phyloP scores from a whole-genome alignment of 2,329 filamentous ascomycete genomes.

The Neofusicoccum sp. region DNA sequence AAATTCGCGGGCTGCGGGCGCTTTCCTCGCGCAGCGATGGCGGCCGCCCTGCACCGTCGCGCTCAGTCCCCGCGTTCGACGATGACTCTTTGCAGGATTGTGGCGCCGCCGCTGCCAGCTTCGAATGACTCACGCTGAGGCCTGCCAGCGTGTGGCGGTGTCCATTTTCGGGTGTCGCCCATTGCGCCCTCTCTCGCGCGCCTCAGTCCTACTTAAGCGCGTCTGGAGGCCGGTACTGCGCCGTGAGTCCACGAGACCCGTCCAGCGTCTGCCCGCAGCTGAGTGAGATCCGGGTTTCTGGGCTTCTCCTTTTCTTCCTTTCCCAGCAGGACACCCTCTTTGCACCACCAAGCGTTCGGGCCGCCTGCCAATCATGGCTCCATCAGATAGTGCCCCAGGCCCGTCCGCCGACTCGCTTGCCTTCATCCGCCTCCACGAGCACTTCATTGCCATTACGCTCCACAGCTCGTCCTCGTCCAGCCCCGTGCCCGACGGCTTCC shows the following conservation, averaged over 20 bases:
- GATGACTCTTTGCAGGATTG: neutral
- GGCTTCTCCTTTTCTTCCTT: neutral
- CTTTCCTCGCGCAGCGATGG: neutral
- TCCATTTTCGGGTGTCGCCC: neutral
- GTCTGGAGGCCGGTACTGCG: neutral
- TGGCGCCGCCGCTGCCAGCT: neutral
- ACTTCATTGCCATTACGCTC: neutral
- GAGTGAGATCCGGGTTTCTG: no score
- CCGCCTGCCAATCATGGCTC: neutral
- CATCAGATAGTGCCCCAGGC: neutral
- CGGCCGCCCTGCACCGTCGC: no score
- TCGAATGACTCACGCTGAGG: neutral
- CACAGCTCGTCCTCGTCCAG: constrained; percentile 1
- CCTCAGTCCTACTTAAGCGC: neutral
- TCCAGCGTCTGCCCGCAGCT: no score
- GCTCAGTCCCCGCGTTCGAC: neutral
- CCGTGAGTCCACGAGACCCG: no score
- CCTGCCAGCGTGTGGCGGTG: neutral
- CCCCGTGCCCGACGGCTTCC: neutral
- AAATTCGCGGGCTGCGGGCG: neutral
- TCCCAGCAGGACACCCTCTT: neutral
- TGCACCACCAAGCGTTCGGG: neutral
- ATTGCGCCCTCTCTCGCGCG: neutral
- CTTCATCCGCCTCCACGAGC: neutral
- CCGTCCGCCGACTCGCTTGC: neutral